phyloP scores from a whole-genome alignment of 2,329 filamentous ascomycete genomes.

The Phyllosticta paracitricarpa region DNA sequence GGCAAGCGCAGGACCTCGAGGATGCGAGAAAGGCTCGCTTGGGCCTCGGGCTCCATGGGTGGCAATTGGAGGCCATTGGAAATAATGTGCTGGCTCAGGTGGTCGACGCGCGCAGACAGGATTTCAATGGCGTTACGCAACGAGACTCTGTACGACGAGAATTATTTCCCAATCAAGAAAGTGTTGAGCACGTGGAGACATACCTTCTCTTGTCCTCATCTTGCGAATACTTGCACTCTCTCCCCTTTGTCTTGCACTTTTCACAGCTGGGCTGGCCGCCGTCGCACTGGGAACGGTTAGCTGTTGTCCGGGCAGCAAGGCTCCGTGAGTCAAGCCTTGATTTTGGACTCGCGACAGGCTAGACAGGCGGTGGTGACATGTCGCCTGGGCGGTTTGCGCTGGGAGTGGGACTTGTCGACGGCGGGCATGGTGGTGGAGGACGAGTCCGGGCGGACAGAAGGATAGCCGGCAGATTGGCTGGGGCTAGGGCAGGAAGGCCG shows the following conservation, averaged over 20 bases:
- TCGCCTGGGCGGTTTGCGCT: conserved; percentile 7
- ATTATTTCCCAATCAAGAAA: not conserved
- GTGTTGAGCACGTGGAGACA: not conserved
- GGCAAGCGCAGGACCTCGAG: conserved; percentile 8
- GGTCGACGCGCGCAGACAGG: conserved; percentile 5
- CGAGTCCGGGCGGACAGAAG: not conserved
- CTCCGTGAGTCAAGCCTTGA: conserved; percentile 9
- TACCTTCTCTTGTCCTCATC: conserved; percentile 11
- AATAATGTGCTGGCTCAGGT: conserved; percentile 9
- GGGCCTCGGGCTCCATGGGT: conserved; percentile 5
- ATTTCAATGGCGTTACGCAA: conserved; percentile 11
- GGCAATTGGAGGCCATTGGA: conserved; percentile 8
- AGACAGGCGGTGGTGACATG: conserved; percentile 11
- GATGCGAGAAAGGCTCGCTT: conserved; percentile 3
- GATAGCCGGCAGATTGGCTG: not conserved
- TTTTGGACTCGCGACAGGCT: conserved; percentile 11
- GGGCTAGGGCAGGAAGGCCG: conserved; percentile 1
- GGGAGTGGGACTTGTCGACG: not conserved
- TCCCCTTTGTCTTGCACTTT: conserved; percentile 10
- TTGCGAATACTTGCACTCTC: conserved; percentile 10
- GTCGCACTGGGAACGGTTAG: conserved; percentile 9
- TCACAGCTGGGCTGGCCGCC: conserved; percentile 10
- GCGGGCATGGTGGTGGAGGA: conserved; percentile 4
- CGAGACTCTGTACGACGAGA: conserved; percentile 5
- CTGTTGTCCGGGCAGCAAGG: not conserved